Evolutionary conservation across 129 eudicot genomes (phyloP).

Genomic region (Kitagawia praeruptora): DNA sequence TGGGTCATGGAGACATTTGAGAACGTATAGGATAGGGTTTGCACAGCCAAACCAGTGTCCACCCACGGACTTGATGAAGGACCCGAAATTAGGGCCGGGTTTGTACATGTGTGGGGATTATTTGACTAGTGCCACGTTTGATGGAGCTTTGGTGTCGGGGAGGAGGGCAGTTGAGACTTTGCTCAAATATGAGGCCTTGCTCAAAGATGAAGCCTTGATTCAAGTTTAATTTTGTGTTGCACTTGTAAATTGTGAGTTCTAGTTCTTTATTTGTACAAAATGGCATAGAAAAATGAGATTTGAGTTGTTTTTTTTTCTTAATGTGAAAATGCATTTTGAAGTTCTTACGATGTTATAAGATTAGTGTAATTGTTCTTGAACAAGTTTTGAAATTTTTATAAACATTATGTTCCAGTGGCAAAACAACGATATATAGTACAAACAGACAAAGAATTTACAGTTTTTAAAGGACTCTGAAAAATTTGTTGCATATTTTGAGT

Average conservation of each 20-base stretch:
- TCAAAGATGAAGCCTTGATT: constrained; percentile 40
- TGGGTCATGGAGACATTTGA: constrained; percentile 57
- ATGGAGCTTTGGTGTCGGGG: constrained; percentile 94
- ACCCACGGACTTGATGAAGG: constrained; percentile 69
- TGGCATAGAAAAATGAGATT: neutral
- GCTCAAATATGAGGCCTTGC: constrained; percentile 50
- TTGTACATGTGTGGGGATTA: constrained; percentile 88
- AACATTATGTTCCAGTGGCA: neutral
- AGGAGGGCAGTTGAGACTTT: constrained; percentile 79
- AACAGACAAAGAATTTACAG: neutral
- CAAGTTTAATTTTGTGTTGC: constrained; percentile 17
- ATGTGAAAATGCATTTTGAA: neutral
- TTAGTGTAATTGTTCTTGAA: neutral
- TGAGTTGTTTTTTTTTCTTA: neutral
- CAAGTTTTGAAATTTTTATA: neutral
- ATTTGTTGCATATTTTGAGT: neutral
- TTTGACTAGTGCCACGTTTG: constrained; percentile 81
- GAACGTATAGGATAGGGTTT: constrained; percentile 57
- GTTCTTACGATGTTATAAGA: neutral
- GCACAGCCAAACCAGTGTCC: constrained; percentile 97
- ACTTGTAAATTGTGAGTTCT: constrained; percentile 11
- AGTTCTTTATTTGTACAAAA: neutral
- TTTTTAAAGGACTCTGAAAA: neutral
- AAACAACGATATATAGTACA: neutral
- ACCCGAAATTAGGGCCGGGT: constrained; percentile 48